Conservation (phyloP, 202 grass and related monocot genomes). For the Carex arenaria region DNA sequence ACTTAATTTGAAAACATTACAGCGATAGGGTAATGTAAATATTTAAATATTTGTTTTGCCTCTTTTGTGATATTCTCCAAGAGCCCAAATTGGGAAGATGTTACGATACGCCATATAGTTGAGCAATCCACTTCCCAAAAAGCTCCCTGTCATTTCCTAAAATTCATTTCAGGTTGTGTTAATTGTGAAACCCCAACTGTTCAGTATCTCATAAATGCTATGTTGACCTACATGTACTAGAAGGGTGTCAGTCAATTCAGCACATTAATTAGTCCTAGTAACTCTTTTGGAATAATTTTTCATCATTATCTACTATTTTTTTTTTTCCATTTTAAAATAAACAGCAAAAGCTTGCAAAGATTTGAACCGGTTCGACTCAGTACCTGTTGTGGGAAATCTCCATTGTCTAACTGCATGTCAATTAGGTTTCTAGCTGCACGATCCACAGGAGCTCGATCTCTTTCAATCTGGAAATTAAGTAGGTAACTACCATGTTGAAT, state of each 20-base stretch:
- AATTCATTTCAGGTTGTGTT: not conserved
- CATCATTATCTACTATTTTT: not conserved
- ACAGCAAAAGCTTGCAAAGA: too few relatives aligned
- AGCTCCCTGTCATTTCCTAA: conserved; percentile 70
- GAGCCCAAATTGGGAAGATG: conserved; percentile 76
- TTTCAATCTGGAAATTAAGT: conserved; percentile 33
- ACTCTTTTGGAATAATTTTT: too few relatives aligned
- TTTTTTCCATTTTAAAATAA: not conserved
- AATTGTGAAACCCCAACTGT: not conserved
- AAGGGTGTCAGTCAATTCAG: too few relatives aligned
- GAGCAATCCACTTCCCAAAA: conserved; percentile 40
- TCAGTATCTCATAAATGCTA: not conserved
- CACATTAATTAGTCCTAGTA: too few relatives aligned
- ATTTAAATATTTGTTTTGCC: not conserved
- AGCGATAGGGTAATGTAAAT: not conserved
- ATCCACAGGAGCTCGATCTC: conserved; percentile 48
- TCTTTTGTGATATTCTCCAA: conserved; percentile 61
- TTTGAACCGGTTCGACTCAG: not conserved
- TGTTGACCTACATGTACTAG: too few relatives aligned
- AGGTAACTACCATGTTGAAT: conserved; percentile 12
- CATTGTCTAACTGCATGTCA: conserved; percentile 46
- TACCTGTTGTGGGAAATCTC: conserved; percentile 79
- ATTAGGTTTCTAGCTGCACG: conserved; percentile 44
- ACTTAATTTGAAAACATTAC: not conserved
- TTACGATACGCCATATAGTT: conserved; percentile 62